Conservation (phyloP, 768 basidiomycete genomes). For the Agaricus subrufescens region DNA sequence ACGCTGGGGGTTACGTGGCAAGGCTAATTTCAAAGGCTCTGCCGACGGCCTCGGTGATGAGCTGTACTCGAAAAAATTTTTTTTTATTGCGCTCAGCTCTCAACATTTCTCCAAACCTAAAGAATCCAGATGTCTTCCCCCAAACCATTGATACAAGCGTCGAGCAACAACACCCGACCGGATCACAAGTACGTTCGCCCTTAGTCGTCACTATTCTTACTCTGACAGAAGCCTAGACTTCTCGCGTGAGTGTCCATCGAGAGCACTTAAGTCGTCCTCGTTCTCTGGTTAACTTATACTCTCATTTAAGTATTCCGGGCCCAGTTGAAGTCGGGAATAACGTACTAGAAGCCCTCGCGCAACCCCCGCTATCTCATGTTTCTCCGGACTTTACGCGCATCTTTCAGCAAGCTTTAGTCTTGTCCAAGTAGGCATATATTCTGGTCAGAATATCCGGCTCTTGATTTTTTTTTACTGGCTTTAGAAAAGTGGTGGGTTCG, state of each 20-base stretch:
- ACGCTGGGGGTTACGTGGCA: no score
- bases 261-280: neutral
- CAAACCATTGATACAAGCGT: neutral
- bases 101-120: no score
- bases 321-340: constrained; percentile 45
- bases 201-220: neutral
- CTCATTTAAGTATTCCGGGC: constrained; percentile 40
- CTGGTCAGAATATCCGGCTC: neutral
- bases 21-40: no score
- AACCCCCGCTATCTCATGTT: constrained; percentile 75
- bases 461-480: neutral
- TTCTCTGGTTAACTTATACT: neutral
- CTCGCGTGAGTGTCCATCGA: neutral
- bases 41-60: no score
- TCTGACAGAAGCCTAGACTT: constrained; percentile 3
- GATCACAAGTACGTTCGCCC: constrained; percentile 2
- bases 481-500: constrained; percentile 60
- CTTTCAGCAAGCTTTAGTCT: constrained; percentile 73
- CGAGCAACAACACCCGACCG: neutral
- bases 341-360: constrained; percentile 81
- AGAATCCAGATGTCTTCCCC: neutral
- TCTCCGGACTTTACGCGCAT: constrained; percentile 77
- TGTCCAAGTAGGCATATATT: constrained; percentile 48
- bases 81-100: no score
- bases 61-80: no score